Conservation (phyloP, 1,284 basidiomycete species). For the Cryptococcus sp. region DNA sequence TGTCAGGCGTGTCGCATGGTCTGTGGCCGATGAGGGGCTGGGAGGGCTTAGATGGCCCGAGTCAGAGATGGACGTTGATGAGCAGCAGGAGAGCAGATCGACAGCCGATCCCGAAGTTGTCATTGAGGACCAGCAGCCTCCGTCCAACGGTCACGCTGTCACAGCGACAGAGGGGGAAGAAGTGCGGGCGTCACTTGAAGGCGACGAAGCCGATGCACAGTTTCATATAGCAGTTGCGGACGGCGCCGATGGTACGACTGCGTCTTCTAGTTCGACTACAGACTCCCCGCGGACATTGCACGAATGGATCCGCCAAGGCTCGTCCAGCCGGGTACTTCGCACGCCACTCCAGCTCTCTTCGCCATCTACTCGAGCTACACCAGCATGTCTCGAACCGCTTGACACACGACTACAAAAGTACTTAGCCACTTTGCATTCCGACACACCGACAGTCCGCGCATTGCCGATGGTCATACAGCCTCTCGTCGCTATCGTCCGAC, state of each 20-base stretch:
- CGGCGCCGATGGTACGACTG: too few relatives aligned
- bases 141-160: constrained; percentile 25
- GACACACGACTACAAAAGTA: constrained; percentile 63
- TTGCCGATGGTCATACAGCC: constrained; percentile 37
- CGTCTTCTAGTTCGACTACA: constrained; percentile 2
- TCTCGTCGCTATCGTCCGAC: constrained; percentile 50
- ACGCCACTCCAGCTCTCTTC: too few relatives aligned
- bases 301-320: constrained; percentile 73
- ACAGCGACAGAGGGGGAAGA: too few relatives aligned
- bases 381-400: constrained; percentile 57
- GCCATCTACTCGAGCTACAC: constrained; percentile 42
- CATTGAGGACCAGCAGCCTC: not conserved
- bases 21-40: constrained; percentile 48
- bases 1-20: constrained; percentile 35
- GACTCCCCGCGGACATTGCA: constrained; percentile 57
- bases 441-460: constrained; percentile 57
- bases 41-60: constrained; percentile 36
- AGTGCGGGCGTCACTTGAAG: too few relatives aligned
- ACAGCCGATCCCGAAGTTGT: constrained; percentile 3
- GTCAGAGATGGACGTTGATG: constrained; percentile 44
- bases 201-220: too few relatives aligned
- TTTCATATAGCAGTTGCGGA: too few relatives aligned
- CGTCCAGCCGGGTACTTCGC: constrained; percentile 62
- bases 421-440: constrained; percentile 63
- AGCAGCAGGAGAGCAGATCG: constrained; percentile 7